Percentiles rank a stretch among this genome's conserved stretches.
These are phyloP conservation scores for Penstemon davidsonii DNA, from an alignment of 257 asterid species.

Conservation along the genomic window DNA sequence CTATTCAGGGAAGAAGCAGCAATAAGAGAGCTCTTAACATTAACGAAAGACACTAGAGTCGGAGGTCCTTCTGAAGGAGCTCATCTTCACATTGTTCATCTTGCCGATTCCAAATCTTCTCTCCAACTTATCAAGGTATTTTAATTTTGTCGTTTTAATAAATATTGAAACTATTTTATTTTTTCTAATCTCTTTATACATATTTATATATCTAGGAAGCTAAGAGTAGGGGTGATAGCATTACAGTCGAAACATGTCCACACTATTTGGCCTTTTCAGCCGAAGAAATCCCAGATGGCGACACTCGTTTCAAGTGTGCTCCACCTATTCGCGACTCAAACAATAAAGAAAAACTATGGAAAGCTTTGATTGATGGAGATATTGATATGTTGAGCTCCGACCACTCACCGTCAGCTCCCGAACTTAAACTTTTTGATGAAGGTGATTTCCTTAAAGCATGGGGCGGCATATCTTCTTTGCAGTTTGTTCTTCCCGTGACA, in stretches of 20 bases:
- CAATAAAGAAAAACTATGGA: slow-evolving; percentile 76
- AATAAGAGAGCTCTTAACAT: slow-evolving; percentile 64
- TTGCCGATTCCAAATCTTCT: slow-evolving; percentile 83
- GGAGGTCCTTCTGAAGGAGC: slow-evolving; percentile 95
- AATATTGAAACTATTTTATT: background rate
- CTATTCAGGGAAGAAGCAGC: slow-evolving; percentile 89
- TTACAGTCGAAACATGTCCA: slow-evolving; percentile 95
- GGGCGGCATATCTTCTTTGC: slow-evolving; percentile 98
- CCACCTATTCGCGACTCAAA: slow-evolving; percentile 93
- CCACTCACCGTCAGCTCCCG: slow-evolving; percentile 89
- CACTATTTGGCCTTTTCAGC: slow-evolving; percentile 97
- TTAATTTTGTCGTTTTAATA: background rate
- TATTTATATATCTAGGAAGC: slow-evolving; percentile 59
- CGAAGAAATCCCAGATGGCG: slow-evolving; percentile 90
- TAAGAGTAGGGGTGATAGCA: slow-evolving; percentile 74
- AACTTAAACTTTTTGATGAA: slow-evolving; percentile 72
- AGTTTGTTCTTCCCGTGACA: slow-evolving; percentile 92
- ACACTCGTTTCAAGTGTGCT: slow-evolving; percentile 94
- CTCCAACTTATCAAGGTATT: slow-evolving; percentile 75
- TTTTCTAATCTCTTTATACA: slow-evolving; percentile 2
- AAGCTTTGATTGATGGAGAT: slow-evolving; percentile 80
- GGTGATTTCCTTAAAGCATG: slow-evolving; percentile 93
- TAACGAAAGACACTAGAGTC: slow-evolving; percentile 56
- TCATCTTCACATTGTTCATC: slow-evolving; percentile 92
- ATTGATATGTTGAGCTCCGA: slow-evolving; percentile 96